phyloP scores from a whole-genome alignment of 2,329 filamentous ascomycete genomes.

The Botryosphaeria agaves region DNA sequence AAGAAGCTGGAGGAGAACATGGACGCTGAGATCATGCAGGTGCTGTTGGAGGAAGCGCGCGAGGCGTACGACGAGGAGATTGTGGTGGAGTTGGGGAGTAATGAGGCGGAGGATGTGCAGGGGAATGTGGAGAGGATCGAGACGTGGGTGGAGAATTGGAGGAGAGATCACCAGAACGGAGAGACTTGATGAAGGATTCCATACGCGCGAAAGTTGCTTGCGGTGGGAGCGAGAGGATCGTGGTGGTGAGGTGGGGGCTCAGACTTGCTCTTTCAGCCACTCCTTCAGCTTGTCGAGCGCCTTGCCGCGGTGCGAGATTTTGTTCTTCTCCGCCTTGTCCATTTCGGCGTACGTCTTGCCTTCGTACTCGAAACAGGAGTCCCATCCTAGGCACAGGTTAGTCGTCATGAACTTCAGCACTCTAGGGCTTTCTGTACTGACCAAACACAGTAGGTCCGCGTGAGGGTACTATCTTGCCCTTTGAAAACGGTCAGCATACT shows the following conservation, averaged over 20 bases:
- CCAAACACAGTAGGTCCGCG: slow-evolving; percentile 71
- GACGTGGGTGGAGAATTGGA: slow-evolving; percentile 72
- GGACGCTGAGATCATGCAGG: slow-evolving; percentile 95
- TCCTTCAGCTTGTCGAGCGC: slow-evolving; percentile 73
- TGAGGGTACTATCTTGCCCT: slow-evolving; percentile 70
- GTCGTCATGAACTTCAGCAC: slow-evolving; percentile 4
- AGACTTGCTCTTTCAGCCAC: no score
- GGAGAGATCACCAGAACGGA: slow-evolving; percentile 35
- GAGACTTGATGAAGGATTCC: no score
- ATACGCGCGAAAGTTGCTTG: no score
- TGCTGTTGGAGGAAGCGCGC: slow-evolving; percentile 74
- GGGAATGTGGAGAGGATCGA: slow-evolving; percentile 72
- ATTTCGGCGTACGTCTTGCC: slow-evolving; percentile 93
- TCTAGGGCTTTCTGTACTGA: slow-evolving; percentile 29
- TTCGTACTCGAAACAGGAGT: slow-evolving; percentile 87
- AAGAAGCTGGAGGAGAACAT: slow-evolving; percentile 89
- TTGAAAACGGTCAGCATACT: slow-evolving; percentile 1
- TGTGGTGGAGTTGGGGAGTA: slow-evolving; percentile 75
- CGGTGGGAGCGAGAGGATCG: no score
- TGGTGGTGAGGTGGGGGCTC: no score
- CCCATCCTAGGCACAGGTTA: slow-evolving; percentile 54
- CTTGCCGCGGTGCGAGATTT: slow-evolving; percentile 76
- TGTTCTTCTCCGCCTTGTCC: slow-evolving; percentile 75
- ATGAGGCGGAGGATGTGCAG: slow-evolving; percentile 71
- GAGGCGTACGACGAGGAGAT: slow-evolving; percentile 77